phyloP scores from a whole-genome alignment of 2,329 filamentous ascomycete genomes.

The Harringtonia lauricola region DNA sequence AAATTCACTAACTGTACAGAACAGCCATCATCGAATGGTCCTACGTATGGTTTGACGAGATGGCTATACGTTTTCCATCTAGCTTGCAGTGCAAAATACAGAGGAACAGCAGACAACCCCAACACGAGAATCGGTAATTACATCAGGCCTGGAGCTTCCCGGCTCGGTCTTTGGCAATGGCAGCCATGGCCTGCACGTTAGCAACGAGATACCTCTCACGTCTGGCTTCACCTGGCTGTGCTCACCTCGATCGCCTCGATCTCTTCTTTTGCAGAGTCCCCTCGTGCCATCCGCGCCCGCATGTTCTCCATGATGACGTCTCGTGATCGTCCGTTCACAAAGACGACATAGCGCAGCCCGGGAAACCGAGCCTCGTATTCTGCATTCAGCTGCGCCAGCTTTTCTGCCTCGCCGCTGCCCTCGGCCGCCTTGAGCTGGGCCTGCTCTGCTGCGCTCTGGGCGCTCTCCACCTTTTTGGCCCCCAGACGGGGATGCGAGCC shows the following conservation, averaged over 20 bases:
- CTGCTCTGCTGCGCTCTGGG: constrained; percentile 72
- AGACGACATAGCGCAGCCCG: constrained; percentile 79
- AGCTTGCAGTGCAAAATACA: neutral
- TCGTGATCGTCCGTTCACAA: constrained; percentile 73
- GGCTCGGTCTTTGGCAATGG: constrained; percentile 75
- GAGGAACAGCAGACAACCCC: neutral
- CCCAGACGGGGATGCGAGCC: constrained; percentile 77
- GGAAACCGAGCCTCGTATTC: constrained; percentile 76
- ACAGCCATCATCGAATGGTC: too few relatives aligned
- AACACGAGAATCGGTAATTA: too few relatives aligned
- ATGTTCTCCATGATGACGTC: constrained; percentile 74
- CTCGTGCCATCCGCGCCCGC: constrained; percentile 58
- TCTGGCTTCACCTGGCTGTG: constrained; percentile 5
- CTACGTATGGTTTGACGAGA: too few relatives aligned
- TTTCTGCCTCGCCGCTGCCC: constrained; percentile 42
- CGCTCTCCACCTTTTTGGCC: constrained; percentile 70
- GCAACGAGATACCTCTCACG: neutral
- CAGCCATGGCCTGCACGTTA: constrained; percentile 66
- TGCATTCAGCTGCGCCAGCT: constrained; percentile 53
- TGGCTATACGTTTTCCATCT: too few relatives aligned
- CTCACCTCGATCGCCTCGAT: constrained; percentile 62
- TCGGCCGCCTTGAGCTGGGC: constrained; percentile 53
- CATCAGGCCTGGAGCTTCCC: too few relatives aligned
- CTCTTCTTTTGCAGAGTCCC: constrained; percentile 57
- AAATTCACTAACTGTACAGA: constrained; percentile 1